A percentile compares a stretch with the other conserved stretches of the same genome.
Evolutionary conservation across 345 rosid species (phyloP).

Genomic region (Acer saccharum): DNA sequence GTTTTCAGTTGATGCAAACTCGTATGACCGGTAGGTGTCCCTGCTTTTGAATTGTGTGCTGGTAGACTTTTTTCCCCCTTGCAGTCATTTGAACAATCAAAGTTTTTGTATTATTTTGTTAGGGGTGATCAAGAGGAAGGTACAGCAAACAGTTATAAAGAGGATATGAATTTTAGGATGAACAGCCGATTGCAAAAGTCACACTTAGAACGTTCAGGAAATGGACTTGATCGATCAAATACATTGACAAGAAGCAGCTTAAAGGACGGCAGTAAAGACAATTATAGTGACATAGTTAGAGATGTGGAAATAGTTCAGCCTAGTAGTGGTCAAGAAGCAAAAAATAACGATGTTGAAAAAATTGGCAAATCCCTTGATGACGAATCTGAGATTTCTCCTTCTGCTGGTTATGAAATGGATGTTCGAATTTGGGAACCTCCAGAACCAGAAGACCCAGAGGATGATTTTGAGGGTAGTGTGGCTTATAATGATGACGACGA

Average conservation of each 20-base stretch:
- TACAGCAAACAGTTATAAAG: constrained; percentile 37
- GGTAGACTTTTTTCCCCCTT: not conserved
- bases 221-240: constrained; percentile 36
- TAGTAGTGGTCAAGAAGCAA: constrained; percentile 31
- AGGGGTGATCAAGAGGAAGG: constrained; percentile 64
- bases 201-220: constrained; percentile 31
- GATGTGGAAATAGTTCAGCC: constrained; percentile 44
- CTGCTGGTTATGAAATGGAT: constrained; percentile 38
- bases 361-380: constrained; percentile 29
- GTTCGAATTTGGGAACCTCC: constrained; percentile 80
- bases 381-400: constrained; percentile 29
- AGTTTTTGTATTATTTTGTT: constrained; percentile 9
- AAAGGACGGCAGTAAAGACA: constrained; percentile 19
- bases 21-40: constrained; percentile 49
- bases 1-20: constrained; percentile 64
- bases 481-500: constrained; percentile 68
- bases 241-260: constrained; percentile 30
- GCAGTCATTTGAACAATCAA: constrained; percentile 3
- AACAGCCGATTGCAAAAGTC: constrained; percentile 31
- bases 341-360: constrained; percentile 28
- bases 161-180: constrained; percentile 29
- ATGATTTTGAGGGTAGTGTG: constrained; percentile 55
- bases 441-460: constrained; percentile 68
- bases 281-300: constrained; percentile 34
- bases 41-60: constrained; percentile 7